phyloP scores from a whole-genome alignment of 805 yeast genomes.

The Teunomyces pallodes region DNA sequence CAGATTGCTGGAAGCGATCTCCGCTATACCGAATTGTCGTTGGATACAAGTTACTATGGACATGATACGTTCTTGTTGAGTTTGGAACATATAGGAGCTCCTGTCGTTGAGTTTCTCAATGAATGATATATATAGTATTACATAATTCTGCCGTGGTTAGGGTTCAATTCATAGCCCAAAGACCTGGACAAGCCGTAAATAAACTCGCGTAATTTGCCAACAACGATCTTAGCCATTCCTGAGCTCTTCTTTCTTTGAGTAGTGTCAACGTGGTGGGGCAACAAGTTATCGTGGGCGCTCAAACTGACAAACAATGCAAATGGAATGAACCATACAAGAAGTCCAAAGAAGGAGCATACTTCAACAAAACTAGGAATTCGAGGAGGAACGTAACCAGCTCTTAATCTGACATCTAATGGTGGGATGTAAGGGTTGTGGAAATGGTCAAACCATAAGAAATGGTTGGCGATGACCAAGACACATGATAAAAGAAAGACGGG shows the following conservation, averaged over 20 bases:
- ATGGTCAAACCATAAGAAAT: constrained; percentile 84
- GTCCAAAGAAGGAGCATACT: constrained; percentile 92
- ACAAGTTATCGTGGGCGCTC: constrained; percentile 85
- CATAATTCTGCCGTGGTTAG: constrained; percentile 45
- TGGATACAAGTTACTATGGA: constrained; percentile 77
- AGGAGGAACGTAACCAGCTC: constrained; percentile 58
- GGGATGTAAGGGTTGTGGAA: constrained; percentile 75
- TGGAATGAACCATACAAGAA: constrained; percentile 92
- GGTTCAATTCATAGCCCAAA: constrained; percentile 65
- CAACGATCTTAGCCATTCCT: constrained; percentile 68
- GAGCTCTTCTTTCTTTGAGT: constrained; percentile 32
- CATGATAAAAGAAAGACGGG: constrained; percentile 72
- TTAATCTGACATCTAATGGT: constrained; percentile 58
- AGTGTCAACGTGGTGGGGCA: constrained; percentile 53
- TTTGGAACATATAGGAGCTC: constrained; percentile 74
- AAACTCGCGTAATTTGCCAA: constrained; percentile 49
- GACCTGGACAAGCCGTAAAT: constrained; percentile 46
- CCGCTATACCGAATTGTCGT: constrained; percentile 70
- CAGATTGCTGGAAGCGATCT: constrained; percentile 26
- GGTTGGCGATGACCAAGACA: constrained; percentile 71
- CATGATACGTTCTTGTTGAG: constrained; percentile 89
- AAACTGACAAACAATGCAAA: constrained; percentile 87
- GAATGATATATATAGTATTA: constrained; percentile 10
- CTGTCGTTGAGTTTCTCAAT: constrained; percentile 59
- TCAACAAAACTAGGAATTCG: constrained; percentile 80